Evolutionary conservation across 148 eudicot genomes (phyloP).

Genomic region (Chenopodium formosanum): DNA sequence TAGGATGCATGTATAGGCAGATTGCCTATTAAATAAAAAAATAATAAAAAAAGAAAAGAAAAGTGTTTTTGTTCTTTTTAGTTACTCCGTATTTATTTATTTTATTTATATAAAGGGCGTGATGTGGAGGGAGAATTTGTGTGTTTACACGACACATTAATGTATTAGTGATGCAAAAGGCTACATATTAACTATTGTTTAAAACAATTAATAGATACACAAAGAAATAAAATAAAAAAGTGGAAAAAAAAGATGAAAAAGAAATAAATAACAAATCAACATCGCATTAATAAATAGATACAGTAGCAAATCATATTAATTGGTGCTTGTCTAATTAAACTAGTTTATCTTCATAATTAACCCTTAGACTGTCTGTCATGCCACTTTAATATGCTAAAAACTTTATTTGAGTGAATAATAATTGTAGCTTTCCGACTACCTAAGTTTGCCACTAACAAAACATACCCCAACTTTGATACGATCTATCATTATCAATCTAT

Average conservation of each 20-base stretch:
- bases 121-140: too few species aligned
- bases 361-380: neutral
- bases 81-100: too few species aligned
- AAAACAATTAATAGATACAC: too few species aligned
- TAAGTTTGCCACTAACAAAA: constrained; percentile 15
- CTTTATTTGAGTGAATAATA: neutral
- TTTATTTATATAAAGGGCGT: too few species aligned
- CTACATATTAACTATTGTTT: neutral
- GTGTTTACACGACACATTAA: too few species aligned
- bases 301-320: neutral
- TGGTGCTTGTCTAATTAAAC: constrained; percentile 1
- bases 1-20: too few species aligned
- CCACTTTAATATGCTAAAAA: neutral
- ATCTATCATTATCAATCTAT: neutral
- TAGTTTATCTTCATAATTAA: constrained; percentile 10
- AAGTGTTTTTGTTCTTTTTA: too few species aligned
- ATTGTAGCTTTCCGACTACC: constrained; percentile 18
- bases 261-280: neutral
- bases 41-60: too few species aligned
- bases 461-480: neutral
- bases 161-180: too few species aligned
- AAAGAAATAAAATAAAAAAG: neutral
- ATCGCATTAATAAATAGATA: neutral
- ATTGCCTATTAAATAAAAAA: too few species aligned
- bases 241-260: neutral